These are phyloP conservation scores for Elaeis oleifera DNA, from an alignment of 202 grass and related monocot species.

Conservation along the genomic window DNA sequence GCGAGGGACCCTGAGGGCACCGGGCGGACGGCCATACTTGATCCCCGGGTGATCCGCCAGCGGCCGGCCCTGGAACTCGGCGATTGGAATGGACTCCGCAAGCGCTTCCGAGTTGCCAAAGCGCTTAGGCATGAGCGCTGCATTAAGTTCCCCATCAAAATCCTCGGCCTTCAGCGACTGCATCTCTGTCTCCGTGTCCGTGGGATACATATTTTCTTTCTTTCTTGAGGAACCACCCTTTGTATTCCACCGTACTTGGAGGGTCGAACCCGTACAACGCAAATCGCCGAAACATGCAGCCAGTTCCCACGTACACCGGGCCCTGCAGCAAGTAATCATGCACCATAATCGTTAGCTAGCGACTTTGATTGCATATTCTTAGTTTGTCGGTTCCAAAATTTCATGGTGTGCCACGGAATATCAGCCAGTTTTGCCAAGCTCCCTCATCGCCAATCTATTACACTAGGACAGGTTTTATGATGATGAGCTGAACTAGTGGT, in stretches of 20 bases:
- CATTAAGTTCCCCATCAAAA: slow-evolving; percentile 60
- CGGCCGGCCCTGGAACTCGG: slow-evolving; percentile 81
- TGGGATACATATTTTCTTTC: slow-evolving; percentile 30
- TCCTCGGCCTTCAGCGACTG: slow-evolving; percentile 51
- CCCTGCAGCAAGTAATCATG: slow-evolving; percentile 20
- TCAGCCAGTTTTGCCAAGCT: too few relatives aligned
- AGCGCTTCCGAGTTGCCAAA: slow-evolving; percentile 80
- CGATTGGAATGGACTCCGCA: slow-evolving; percentile 73
- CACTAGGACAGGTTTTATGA: too few relatives aligned
- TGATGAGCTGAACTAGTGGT: too few relatives aligned
- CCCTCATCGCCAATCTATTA: too few relatives aligned
- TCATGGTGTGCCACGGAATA: too few relatives aligned
- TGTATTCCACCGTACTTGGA: slow-evolving; percentile 73
- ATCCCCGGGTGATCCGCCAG: slow-evolving; percentile 75
- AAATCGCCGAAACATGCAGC: slow-evolving; percentile 82
- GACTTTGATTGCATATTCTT: too few relatives aligned
- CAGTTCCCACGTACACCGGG: slow-evolving; percentile 89
- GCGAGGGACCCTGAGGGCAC: slow-evolving; percentile 52
- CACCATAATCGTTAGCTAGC: too few relatives aligned
- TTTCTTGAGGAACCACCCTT: slow-evolving; percentile 53
- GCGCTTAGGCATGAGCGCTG: slow-evolving; percentile 48
- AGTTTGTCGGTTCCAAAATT: too few relatives aligned
- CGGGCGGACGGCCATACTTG: slow-evolving; percentile 50
- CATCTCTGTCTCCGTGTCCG: slow-evolving; percentile 44
- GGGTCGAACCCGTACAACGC: slow-evolving; percentile 95